A percentile compares a stretch with the other conserved stretches of the same genome.
Evolutionary conservation across 768 basidiomycete genomes (phyloP).

Genomic region (Amanita rimosa): DNA sequence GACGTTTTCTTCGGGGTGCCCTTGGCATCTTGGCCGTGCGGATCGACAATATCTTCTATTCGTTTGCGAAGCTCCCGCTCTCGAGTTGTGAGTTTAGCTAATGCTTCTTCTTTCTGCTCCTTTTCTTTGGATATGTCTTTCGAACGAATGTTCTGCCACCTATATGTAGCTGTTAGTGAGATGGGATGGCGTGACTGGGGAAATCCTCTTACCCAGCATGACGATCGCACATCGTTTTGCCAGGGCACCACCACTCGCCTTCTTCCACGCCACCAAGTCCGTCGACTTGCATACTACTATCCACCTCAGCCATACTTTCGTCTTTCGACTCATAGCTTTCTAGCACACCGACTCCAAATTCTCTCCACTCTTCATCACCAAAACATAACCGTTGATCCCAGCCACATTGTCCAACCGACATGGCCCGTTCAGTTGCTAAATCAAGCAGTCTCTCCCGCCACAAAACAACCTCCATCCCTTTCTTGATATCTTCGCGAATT

Average conservation of each 20-base stretch:
- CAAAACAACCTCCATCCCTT: constrained; percentile 53
- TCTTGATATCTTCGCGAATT: constrained; percentile 54
- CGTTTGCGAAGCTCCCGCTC: constrained; percentile 72
- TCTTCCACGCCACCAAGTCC: constrained; percentile 22
- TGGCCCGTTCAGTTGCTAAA: constrained; percentile 57
- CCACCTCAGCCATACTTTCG: constrained; percentile 22
- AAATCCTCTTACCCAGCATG: constrained; percentile 51
- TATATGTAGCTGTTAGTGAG: constrained; percentile 15
- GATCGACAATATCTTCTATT: constrained; percentile 63
- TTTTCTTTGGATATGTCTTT: constrained; percentile 69
- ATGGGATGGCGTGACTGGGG: constrained; percentile 3
- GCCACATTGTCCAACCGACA: constrained; percentile 63
- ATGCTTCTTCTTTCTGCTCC: constrained; percentile 59
- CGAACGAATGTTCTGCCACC: constrained; percentile 71
- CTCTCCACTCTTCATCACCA: constrained; percentile 71
- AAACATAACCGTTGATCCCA: constrained; percentile 83
- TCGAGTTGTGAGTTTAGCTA: constrained; percentile 55
- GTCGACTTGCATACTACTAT: constrained; percentile 30
- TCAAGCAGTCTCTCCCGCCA: constrained; percentile 64
- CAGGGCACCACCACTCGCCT: constrained; percentile 72
- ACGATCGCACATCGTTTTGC: constrained; percentile 64
- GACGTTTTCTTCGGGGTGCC: constrained; percentile 22
- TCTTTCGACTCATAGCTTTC: constrained; percentile 55
- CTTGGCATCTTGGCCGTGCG: constrained; percentile 25
- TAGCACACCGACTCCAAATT: constrained; percentile 53